A percentile compares a stretch with the other conserved stretches of the same genome.
These are phyloP conservation scores for Oleoguttula mirabilis DNA, from an alignment of 495 filamentous ascomycete species.

Conservation along the genomic window DNA sequence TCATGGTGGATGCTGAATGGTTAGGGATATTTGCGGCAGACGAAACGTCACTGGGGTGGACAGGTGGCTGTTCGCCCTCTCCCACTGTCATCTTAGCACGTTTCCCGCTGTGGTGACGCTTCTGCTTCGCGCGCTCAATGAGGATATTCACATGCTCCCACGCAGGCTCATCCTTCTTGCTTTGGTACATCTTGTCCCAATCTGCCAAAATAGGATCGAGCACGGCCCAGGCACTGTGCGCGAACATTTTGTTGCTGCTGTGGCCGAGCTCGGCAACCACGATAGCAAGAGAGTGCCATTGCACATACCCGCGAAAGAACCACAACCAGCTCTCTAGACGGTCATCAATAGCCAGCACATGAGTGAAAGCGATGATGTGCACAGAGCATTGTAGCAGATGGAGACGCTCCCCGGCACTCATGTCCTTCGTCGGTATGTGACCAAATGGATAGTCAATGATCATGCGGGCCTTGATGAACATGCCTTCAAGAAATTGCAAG, in stretches of 20 bases:
- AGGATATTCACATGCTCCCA: conserved; percentile 15
- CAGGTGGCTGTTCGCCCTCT: not conserved
- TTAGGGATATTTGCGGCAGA: no score
- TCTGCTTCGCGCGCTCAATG: conserved; percentile 6
- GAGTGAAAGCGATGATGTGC: conserved; percentile 2
- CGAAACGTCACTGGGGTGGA: no score
- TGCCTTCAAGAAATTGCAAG: not conserved
- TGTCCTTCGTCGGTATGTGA: conserved; percentile 2
- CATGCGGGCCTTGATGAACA: conserved; percentile 7
- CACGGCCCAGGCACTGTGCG: conserved; percentile 11
- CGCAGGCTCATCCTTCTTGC: conserved; percentile 5
- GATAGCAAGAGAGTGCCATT: conserved; percentile 14
- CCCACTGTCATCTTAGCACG: not conserved
- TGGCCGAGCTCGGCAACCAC: conserved; percentile 11
- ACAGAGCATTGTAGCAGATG: conserved; percentile 6
- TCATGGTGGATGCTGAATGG: no score
- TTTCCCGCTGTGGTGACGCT: not conserved
- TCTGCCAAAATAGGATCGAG: conserved; percentile 11
- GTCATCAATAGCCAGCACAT: not conserved
- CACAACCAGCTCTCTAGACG: conserved; percentile 4
- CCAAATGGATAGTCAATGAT: conserved; percentile 5
- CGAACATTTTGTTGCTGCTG: conserved; percentile 7
- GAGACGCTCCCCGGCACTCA: conserved; percentile 1
- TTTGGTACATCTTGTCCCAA: conserved; percentile 7
- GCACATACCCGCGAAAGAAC: conserved; percentile 12